phyloP scores from a whole-genome alignment of 495 filamentous ascomycete species.

The Lepraria neglecta region DNA sequence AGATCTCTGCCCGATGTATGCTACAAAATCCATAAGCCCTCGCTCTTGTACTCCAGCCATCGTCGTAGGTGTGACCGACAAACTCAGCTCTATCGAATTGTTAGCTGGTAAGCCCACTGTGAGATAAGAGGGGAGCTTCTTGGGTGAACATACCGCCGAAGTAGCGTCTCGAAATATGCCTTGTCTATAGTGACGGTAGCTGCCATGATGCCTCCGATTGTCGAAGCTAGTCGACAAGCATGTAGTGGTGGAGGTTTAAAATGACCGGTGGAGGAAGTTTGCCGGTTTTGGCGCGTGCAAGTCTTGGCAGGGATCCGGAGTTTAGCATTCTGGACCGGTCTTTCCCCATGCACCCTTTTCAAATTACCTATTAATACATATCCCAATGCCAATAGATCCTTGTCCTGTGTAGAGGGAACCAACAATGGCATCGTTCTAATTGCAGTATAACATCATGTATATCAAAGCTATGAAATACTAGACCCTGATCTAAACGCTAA shows the following conservation, averaged over 20 bases:
- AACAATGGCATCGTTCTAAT: not conserved
- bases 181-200: conserved; percentile 47
- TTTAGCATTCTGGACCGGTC: not conserved
- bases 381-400: not conserved
- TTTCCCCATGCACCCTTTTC: not conserved
- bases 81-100: conserved; percentile 37
- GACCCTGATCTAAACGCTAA: not conserved
- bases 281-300: not conserved
- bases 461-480: not conserved
- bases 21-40: conserved; percentile 28
- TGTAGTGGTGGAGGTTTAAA: not conserved
- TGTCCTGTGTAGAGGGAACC: no score
- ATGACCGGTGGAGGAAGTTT: not conserved
- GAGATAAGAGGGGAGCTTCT: not conserved
- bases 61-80: conserved; percentile 27
- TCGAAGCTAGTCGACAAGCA: conserved; percentile 1
- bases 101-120: conserved; percentile 5
- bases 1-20: conserved; percentile 37
- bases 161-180: conserved; percentile 46
- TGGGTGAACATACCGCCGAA: conserved; percentile 39
- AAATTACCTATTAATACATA: no score
- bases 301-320: not conserved
- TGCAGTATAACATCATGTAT: not conserved
- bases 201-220: conserved; percentile 26
- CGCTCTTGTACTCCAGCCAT: conserved; percentile 5